Evolutionary conservation across 2,329 filamentous ascomycete species (phyloP).

Genomic region (Scedosporium boydii): DNA sequence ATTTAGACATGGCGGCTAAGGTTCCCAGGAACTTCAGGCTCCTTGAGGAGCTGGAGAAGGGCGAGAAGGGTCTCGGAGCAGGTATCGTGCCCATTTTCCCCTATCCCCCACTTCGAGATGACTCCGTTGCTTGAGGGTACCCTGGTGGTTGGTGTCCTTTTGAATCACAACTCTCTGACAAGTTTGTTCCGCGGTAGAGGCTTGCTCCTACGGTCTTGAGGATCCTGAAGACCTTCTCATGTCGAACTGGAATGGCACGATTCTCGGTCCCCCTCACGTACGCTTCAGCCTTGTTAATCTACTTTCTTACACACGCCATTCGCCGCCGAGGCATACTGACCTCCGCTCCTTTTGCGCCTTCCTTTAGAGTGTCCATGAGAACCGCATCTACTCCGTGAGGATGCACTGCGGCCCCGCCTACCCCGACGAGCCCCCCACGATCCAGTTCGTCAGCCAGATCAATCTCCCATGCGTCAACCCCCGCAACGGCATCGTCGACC

Average conservation of each 20-base stretch:
- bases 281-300: conserved; percentile 24
- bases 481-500: conserved; percentile 74
- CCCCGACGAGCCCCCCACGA: conserved; percentile 77
- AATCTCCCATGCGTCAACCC: conserved; percentile 92
- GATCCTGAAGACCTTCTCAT: conserved; percentile 92
- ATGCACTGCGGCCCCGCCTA: conserved; percentile 90
- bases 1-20: conserved; percentile 35
- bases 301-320: not conserved
- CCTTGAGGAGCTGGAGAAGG: conserved; percentile 96
- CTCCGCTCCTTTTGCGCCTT: conserved; percentile 1
- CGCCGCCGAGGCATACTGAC: conserved; percentile 1
- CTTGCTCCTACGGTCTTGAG: conserved; percentile 91
- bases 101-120: not conserved
- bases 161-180: not conserved
- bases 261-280: conserved; percentile 92
- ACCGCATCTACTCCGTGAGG: conserved; percentile 96
- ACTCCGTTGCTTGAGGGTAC: not conserved
- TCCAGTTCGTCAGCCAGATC: conserved; percentile 89
- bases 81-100: conserved; percentile 34
- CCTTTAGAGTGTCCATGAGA: conserved; percentile 81
- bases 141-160: not conserved
- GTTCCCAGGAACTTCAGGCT: conserved; percentile 94
- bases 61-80: conserved; percentile 92
- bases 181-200: conserved; percentile 48
- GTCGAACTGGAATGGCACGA: conserved; percentile 98